These are phyloP conservation scores for Yamadazyma sp. DNA, from an alignment of 805 yeast species.

Conservation along the genomic window DNA sequence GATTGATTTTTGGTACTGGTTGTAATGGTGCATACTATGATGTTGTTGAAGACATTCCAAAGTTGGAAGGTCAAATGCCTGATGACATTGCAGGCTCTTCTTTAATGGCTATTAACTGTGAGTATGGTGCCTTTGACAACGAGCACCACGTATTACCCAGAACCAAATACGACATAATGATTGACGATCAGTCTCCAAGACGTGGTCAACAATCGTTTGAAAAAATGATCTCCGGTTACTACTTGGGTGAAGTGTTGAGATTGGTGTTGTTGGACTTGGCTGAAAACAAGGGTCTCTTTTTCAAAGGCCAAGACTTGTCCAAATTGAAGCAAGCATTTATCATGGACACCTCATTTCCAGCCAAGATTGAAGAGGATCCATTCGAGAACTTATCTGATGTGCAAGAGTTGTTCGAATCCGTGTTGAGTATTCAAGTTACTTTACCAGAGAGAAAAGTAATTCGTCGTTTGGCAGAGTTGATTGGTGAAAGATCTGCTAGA, in stretches of 20 bases:
- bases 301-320: constrained; percentile 65
- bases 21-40: constrained; percentile 97
- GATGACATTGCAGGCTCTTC: constrained; percentile 61
- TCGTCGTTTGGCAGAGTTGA: constrained; percentile 78
- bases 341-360: constrained; percentile 88
- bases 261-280: constrained; percentile 72
- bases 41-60: constrained; percentile 66
- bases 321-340: constrained; percentile 63
- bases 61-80: constrained; percentile 69
- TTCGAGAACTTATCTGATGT: constrained; percentile 80
- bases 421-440: constrained; percentile 65
- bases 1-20: constrained; percentile 96
- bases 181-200: constrained; percentile 87
- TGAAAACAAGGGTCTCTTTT: constrained; percentile 58
- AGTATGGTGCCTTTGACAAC: constrained; percentile 96
- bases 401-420: constrained; percentile 58
- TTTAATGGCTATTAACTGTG: constrained; percentile 96
- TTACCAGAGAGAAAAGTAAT: constrained; percentile 77
- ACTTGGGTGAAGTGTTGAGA: constrained; percentile 89
- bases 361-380: constrained; percentile 85
- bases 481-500: constrained; percentile 92
- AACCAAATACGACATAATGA: constrained; percentile 78
- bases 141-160: constrained; percentile 83
- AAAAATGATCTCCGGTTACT: constrained; percentile 96
- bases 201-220: constrained; percentile 96